phyloP scores from a whole-genome alignment of 2,329 filamentous ascomycete species.

The Fusarium humuli region DNA sequence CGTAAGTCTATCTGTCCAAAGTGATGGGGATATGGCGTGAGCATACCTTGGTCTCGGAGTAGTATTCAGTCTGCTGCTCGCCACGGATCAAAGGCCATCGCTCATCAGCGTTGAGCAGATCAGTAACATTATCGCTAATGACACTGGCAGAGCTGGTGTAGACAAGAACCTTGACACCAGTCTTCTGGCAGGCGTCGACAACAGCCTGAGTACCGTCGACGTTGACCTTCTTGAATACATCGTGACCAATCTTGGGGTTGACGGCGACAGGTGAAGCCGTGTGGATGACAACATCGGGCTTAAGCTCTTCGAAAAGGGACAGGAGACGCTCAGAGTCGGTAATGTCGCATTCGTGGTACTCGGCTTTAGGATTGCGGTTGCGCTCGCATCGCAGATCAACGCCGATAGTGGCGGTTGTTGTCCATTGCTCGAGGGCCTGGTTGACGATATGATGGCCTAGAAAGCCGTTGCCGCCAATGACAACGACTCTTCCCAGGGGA shows the following conservation, averaged over 20 bases:
- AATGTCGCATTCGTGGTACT: slow-evolving; percentile 83
- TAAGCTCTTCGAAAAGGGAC: slow-evolving; percentile 71
- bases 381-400: slow-evolving; percentile 77
- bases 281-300: slow-evolving; percentile 89
- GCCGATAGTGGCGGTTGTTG: slow-evolving; percentile 69
- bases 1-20: not conserved
- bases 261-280: slow-evolving; percentile 79
- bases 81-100: slow-evolving; percentile 80
- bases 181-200: slow-evolving; percentile 76
- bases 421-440: slow-evolving; percentile 69
- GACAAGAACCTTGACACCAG: slow-evolving; percentile 82
- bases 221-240: slow-evolving; percentile 83
- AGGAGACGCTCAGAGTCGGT: slow-evolving; percentile 72
- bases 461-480: slow-evolving; percentile 87
- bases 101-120: slow-evolving; percentile 89
- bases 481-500: slow-evolving; percentile 75
- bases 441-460: slow-evolving; percentile 85
- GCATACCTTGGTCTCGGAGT: slow-evolving; percentile 87
- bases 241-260: slow-evolving; percentile 65
- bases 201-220: slow-evolving; percentile 86
- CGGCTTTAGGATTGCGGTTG: slow-evolving; percentile 70
- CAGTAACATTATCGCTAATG: slow-evolving; percentile 81
- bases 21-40: not conserved
- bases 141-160: slow-evolving; percentile 93
- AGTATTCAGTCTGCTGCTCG: slow-evolving; percentile 79